These are phyloP conservation scores for Boletus sensibilis DNA, from an alignment of 768 basidiomycete species.

Conservation along the genomic window DNA sequence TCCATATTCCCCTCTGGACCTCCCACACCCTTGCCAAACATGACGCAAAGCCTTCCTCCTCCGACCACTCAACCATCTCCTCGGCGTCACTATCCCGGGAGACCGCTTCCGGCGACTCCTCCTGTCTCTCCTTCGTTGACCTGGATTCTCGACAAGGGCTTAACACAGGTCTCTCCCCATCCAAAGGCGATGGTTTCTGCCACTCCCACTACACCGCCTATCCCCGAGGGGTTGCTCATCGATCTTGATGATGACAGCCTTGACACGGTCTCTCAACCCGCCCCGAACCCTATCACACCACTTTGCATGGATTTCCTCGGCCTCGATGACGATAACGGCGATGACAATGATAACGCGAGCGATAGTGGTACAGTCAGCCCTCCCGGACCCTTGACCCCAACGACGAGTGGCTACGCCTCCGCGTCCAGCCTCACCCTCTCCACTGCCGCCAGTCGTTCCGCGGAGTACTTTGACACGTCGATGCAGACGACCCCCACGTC, in stretches of 20 bases:
- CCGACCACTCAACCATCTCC: conserved; percentile 26
- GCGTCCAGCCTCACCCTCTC: conserved; percentile 30
- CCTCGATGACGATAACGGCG: conserved; percentile 17
- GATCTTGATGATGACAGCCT: conserved; percentile 49
- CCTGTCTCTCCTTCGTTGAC: conserved; percentile 33
- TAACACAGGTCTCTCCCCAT: conserved; percentile 8
- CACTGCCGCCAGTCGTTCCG: conserved; percentile 22
- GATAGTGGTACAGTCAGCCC: conserved; percentile 35
- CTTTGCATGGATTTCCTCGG: conserved; percentile 27
- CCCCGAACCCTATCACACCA: conserved; percentile 13
- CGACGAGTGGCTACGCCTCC: conserved; percentile 27
- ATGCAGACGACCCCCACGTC: conserved; percentile 32
- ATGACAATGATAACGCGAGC: conserved; percentile 26
- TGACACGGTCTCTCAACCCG: conserved; percentile 16
- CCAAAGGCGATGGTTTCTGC: conserved; percentile 20
- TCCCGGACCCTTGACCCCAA: conserved; percentile 32
- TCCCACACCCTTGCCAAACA: conserved; percentile 26
- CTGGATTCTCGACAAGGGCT: conserved; percentile 35
- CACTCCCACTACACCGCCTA: conserved; percentile 33
- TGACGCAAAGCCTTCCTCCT: conserved; percentile 26
- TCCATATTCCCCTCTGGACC: conserved; percentile 35
- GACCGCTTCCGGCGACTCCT: conserved; percentile 34
- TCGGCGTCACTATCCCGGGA: conserved; percentile 33
- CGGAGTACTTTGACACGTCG: conserved; percentile 29
- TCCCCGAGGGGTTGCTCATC: conserved; percentile 54